Base-by-base conservation (phyloP, 2,329 filamentous ascomycete genomes). In the Aspergillus intermedius region DNA sequence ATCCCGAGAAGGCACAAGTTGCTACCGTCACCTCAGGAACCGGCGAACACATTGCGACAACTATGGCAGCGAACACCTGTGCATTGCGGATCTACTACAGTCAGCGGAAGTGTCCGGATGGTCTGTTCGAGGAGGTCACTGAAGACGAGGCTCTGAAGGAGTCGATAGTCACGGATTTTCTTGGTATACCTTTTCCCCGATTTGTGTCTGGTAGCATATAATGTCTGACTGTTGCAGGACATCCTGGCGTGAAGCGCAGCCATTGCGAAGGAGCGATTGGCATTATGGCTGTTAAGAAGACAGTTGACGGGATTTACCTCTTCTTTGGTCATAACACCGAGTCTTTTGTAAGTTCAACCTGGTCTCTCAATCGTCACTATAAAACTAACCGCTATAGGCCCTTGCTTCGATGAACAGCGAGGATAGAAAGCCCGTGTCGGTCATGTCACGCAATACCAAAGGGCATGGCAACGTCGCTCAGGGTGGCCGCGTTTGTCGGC, bases 311-410 rank as follows among this genome's bases (percentile, higher is more conserved):
- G 1, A 82, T 88, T 55, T 89, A 87, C 63, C 79, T 98, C 45
- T 91, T 91, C 68, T 98, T 95, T 72, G 91, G 87, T 1, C 93
- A 98, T 75, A 98, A 97, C 63, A 98, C 93, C 0, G 91, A 97
- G 65, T 85, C 82, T 1, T 86, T 86, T 61, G 80, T 78, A 62
- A 65, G 74, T 61, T 19, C 19, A 9, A 5, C 40, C 44, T 8
- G 8, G 35, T 44, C 32, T 28, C 4, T 12, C 7, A 25, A 9
- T 3, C 4, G 17, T 5, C 1, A 6, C 2, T n/a, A 12, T 19
- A 40, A 39, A 8, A 55, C 59, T 46, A 52, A 34, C 49, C n/a
- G 21, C 28, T 30, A 17, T 45, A 77, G 74, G 90, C 91, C 5
- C 72, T 98, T 46, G 89, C 90, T 1, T 94, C 89, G 3, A 94